Base-by-base conservation (phyloP, 495 filamentous ascomycete genomes). In the Annulohypoxylon nitens region DNA sequence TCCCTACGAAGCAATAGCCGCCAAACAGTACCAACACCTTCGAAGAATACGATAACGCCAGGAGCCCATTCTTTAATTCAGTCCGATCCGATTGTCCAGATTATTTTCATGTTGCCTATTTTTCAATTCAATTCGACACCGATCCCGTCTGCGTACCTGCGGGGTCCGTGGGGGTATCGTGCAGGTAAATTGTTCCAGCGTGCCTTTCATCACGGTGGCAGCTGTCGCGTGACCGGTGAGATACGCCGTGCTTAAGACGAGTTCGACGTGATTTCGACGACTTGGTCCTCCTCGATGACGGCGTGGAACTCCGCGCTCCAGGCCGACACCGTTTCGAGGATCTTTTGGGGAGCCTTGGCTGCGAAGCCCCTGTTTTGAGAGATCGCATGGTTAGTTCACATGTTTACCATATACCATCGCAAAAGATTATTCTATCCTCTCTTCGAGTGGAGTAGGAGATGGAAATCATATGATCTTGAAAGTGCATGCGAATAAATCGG, bases 231-330 rank as follows among this genome's bases (percentile, higher is more conserved):
- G 34, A 39, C 36, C 33, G 62, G 2, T 48, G n/a, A 20, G 57
- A 18, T 25, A 36, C 23, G 18, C 20, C 7, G 9, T 39, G 47
- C n/a, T 53, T 62, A 72, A 36, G 36, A 60, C 20, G 34, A 43
- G 9, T 66, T 69, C 62, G 48, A 10, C 4, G 66, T 54, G 53
- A 77, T 79, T 67, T 75, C 30, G 61, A 93, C 89, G 26, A 90
- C 78, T 74, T 90, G 81, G 75, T 97, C 93, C 70, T 94, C 91
- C 77, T 97, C 94, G 57, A 97, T 89, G 9, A 86, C 78, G 1
- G 91, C 89, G 47, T 88, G 83, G 78, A 92, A 91, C 60, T 89
- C 77, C 33, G 85, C 78, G 25, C 91, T 90, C 81, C 87, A 83
- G 0, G 88, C 86, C 57, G 90, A 86, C n/a, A 97, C 86, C 5